A percentile compares a stretch with the other conserved stretches of the same genome.
Conservation (phyloP, 1,139 yeast species). For the Casaregolazyma suthepensis region DNA sequence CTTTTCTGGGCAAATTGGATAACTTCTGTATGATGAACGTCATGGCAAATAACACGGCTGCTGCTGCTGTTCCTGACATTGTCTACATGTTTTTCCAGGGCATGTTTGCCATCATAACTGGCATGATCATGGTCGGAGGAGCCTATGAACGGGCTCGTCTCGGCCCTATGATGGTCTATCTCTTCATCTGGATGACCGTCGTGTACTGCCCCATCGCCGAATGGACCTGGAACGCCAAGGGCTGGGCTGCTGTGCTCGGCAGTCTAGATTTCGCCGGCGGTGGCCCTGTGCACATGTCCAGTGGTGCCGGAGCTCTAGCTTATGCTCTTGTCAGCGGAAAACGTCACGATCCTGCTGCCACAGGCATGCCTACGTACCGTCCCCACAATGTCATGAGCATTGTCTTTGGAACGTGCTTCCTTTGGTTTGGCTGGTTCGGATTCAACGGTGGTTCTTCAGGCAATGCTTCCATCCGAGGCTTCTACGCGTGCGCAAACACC, state of each 20-base stretch:
- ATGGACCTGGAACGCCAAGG: conserved; percentile 94
- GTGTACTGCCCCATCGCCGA: conserved; percentile 93
- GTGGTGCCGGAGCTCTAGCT: conserved; percentile 93
- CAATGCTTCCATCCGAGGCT: conserved; percentile 82
- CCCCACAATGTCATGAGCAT: conserved; percentile 71
- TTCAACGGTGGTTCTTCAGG: conserved; percentile 98
- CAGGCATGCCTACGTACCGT: conserved; percentile 66
- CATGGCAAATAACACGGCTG: conserved; percentile 65
- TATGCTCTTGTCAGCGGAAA: conserved; percentile 88
- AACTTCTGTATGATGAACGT: conserved; percentile 76
- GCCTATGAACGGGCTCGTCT: conserved; percentile 93
- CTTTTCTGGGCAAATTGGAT: conserved; percentile 70
- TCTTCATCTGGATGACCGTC: conserved; percentile 91
- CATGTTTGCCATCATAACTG: conserved; percentile 91
- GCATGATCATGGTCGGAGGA: conserved; percentile 79
- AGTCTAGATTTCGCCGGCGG: conserved; percentile 96
- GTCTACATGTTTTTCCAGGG: conserved; percentile 88
- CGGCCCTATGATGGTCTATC: conserved; percentile 92
- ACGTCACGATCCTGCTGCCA: conserved; percentile 64
- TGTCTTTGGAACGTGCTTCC: conserved; percentile 87
- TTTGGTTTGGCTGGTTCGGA: conserved; percentile 99
- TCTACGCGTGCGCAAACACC: conserved; percentile 90
- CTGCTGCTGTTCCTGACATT: conserved; percentile 70
- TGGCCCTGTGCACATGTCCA: conserved; percentile 93
- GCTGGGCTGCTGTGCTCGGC: conserved; percentile 82